Evolutionary conservation across 345 rosid species (phyloP).

Genomic region (Salix viminalis): DNA sequence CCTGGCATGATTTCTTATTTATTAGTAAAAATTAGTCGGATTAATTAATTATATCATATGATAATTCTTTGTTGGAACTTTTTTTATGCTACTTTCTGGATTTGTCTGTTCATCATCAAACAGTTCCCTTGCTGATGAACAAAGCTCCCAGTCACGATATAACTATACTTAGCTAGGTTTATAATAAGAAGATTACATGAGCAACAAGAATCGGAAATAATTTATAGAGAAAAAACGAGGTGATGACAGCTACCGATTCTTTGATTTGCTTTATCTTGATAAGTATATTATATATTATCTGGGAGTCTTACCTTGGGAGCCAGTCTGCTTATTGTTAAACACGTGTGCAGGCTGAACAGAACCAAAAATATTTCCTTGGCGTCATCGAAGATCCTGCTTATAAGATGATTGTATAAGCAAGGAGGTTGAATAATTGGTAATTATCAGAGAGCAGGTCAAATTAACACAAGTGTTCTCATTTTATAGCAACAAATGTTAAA

Average conservation of each 20-base stretch:
- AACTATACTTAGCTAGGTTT: neutral
- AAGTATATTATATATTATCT: neutral
- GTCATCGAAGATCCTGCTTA: neutral
- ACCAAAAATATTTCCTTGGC: neutral
- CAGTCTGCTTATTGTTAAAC: neutral
- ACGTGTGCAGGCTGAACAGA: neutral
- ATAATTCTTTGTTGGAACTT: neutral
- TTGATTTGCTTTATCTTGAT: neutral
- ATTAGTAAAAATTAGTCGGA: neutral
- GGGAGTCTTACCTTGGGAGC: neutral
- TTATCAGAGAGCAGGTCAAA: neutral
- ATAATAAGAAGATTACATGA: neutral
- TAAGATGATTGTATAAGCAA: neutral
- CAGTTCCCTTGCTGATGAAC: conserved; percentile 18
- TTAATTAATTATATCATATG: neutral
- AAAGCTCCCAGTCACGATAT: neutral
- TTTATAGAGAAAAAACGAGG: neutral
- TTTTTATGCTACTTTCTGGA: neutral
- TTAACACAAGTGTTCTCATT: neutral
- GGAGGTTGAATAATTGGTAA: neutral
- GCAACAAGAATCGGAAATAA: neutral
- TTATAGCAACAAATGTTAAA: neutral
- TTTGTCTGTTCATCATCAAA: conserved; percentile 22
- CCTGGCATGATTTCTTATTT: no score
- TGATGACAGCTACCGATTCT: neutral